Conservation (phyloP, 2,329 filamentous ascomycete genomes). For the Trichoderma lentiforme region DNA sequence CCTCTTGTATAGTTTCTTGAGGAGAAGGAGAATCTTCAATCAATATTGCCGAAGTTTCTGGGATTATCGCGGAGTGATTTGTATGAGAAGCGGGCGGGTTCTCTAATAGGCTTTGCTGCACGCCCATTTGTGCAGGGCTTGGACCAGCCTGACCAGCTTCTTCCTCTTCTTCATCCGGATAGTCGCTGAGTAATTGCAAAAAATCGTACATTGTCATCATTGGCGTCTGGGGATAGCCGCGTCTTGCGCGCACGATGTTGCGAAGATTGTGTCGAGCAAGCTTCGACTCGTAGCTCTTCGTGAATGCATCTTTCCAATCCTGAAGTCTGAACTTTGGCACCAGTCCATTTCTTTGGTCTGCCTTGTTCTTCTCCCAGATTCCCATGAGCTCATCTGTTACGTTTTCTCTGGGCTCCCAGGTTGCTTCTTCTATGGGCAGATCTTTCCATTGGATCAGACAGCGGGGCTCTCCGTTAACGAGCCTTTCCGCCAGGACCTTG, state of each 20-base stretch:
- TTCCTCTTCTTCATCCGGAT: not conserved
- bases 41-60: not conserved
- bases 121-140: not conserved
- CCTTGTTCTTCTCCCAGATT: constrained; percentile 43
- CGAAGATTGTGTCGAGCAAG: constrained; percentile 40
- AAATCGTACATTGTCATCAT: constrained; percentile 11
- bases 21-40: not conserved
- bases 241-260: constrained; percentile 41
- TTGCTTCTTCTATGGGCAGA: constrained; percentile 34
- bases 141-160: not conserved
- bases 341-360: constrained; percentile 31
- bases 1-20: not conserved
- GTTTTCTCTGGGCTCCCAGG: constrained; percentile 51
- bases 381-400: constrained; percentile 38
- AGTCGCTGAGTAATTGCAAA: not conserved
- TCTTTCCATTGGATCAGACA: constrained; percentile 40
- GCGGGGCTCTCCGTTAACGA: constrained; percentile 24
- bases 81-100: not conserved
- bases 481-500: constrained; percentile 47
- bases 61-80: not conserved
- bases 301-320: constrained; percentile 35
- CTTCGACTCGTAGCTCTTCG: constrained; percentile 28
- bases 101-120: not conserved
- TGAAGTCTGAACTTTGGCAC: constrained; percentile 37
- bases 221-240: constrained; percentile 32